Evolutionary conservation across 768 basidiomycete genomes (phyloP).

Genomic region (Leccinum pellstonianum): DNA sequence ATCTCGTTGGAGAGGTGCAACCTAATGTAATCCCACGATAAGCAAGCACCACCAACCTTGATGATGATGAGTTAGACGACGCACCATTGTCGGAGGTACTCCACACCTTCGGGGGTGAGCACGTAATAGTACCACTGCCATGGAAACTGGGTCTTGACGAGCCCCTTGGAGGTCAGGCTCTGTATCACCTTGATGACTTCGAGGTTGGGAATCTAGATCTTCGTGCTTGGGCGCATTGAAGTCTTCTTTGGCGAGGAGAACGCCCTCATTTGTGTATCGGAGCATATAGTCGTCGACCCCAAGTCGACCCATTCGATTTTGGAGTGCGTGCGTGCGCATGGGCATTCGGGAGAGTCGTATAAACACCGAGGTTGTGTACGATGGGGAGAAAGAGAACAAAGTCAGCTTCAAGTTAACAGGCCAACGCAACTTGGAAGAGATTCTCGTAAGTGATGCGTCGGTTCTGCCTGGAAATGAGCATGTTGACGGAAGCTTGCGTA

Average conservation of each 20-base stretch:
- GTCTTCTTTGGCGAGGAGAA: conserved; percentile 98
- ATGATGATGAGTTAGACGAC: conserved; percentile 4
- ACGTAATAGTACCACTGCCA: conserved; percentile 99
- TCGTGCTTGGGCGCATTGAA: conserved; percentile 81
- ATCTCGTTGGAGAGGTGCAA: conserved; percentile 94
- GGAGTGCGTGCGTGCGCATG: no score
- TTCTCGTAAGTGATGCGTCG: conserved; percentile 96
- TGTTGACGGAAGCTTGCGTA: conserved; percentile 43
- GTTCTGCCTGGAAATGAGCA: conserved; percentile 97
- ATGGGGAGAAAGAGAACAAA: background rate
- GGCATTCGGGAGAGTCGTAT: no score
- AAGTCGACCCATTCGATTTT: no score
- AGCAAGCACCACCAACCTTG: background rate
- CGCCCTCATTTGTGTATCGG: conserved; percentile 68
- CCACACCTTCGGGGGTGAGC: no score
- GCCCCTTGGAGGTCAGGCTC: conserved; percentile 64
- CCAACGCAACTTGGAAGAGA: conserved; percentile 90
- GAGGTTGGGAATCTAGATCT: conserved; percentile 33
- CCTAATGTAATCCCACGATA: conserved; percentile 40
- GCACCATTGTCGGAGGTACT: conserved; percentile 90
- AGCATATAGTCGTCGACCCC: no score
- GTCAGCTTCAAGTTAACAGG: no score
- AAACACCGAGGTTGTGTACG: no score
- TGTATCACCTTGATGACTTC: conserved; percentile 49
- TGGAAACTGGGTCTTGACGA: conserved; percentile 98